These are phyloP conservation scores for Anthracocystis walkeri DNA, from an alignment of 1,284 basidiomycete species.

Conservation along the genomic window DNA sequence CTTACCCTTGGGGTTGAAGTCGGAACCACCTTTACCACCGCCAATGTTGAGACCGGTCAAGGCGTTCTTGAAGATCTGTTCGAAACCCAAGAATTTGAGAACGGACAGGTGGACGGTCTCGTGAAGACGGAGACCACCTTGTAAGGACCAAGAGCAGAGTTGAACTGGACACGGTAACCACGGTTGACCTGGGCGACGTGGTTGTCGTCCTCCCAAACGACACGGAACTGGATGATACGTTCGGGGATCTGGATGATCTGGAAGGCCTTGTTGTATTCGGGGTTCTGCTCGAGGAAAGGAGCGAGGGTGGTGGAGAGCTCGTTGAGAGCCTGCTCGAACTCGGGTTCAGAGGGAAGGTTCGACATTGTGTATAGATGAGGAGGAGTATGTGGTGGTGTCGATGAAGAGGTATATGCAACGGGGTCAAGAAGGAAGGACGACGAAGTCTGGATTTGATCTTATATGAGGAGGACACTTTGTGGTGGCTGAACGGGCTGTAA, in stretches of 20 bases:
- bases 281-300: slow-evolving; percentile 78
- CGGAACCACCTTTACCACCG: slow-evolving; percentile 75
- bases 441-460: not conserved
- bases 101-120: slow-evolving; percentile 85
- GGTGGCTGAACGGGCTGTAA: too few species aligned
- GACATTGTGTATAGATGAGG: slow-evolving; percentile 26
- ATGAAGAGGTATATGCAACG: not conserved
- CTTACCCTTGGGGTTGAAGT: slow-evolving; percentile 87
- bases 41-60: slow-evolving; percentile 83
- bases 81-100: slow-evolving; percentile 86
- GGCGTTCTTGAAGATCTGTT: slow-evolving; percentile 86
- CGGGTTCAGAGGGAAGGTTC: slow-evolving; percentile 72
- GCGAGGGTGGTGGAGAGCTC: slow-evolving; percentile 78
- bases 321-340: slow-evolving; percentile 77
- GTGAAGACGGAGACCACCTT: slow-evolving; percentile 84
- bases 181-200: slow-evolving; percentile 77
- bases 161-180: slow-evolving; percentile 84
- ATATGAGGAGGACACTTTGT: not conserved
- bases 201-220: slow-evolving; percentile 82
- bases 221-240: slow-evolving; percentile 76
- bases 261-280: slow-evolving; percentile 79
- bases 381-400: not conserved
- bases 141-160: slow-evolving; percentile 84
- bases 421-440: not conserved
- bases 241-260: slow-evolving; percentile 80